Percentiles rank a stretch among this genome's conserved stretches.
Conservation (phyloP, 805 yeast genomes). For the Maudiozyma pseudohumilis region DNA sequence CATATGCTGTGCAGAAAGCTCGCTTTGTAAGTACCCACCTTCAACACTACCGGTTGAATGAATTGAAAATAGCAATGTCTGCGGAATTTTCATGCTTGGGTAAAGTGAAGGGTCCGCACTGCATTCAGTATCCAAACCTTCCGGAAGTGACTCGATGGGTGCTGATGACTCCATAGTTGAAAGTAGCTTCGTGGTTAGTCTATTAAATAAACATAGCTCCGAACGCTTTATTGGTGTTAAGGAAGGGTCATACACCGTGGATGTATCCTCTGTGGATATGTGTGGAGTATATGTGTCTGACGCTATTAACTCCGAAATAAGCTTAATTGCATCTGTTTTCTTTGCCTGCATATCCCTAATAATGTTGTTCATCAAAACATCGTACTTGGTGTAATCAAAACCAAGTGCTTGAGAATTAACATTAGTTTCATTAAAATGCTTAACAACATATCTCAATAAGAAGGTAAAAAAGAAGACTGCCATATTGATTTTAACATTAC, state of each 20-base stretch:
- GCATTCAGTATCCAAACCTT: neutral
- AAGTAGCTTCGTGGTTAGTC: neutral
- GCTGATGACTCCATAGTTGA: neutral
- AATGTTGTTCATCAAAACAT: constrained; percentile 8
- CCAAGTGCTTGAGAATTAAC: constrained; percentile 1
- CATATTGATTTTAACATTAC: constrained; percentile 21
- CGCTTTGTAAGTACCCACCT: neutral
- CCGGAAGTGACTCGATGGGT: neutral
- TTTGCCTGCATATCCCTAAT: constrained; percentile 7
- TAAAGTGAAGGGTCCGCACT: neutral
- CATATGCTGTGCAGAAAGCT: too few species aligned
- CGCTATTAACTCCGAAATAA: too few species aligned
- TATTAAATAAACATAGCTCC: neutral
- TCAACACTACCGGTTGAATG: neutral
- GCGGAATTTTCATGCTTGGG: neutral
- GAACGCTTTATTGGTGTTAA: neutral
- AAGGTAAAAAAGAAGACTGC: constrained; percentile 18
- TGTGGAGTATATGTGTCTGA: too few species aligned
- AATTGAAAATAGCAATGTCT: neutral
- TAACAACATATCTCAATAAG: constrained; percentile 11
- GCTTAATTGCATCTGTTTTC: constrained; percentile 13
- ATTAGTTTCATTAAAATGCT: constrained; percentile 7
- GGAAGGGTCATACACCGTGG: neutral
- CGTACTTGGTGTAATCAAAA: constrained; percentile 6
- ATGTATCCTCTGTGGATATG: neutral